Conservation (phyloP, 345 rosid species). For the Eucalyptus tenuipes region DNA sequence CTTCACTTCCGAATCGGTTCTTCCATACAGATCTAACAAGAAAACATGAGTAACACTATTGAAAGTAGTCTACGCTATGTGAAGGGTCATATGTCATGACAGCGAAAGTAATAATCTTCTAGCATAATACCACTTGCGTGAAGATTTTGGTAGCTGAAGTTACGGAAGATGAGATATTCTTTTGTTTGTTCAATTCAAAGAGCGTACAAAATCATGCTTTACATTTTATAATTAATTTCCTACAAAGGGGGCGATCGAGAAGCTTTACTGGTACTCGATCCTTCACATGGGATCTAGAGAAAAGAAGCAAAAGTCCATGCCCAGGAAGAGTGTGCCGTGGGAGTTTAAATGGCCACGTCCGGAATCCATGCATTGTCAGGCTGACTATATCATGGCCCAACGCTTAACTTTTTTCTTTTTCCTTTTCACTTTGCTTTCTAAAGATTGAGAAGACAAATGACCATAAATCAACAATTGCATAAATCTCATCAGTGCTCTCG, state of each 20-base stretch:
- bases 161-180: neutral
- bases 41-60: neutral
- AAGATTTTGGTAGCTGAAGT: neutral
- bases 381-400: neutral
- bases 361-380: neutral
- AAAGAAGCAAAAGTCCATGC: neutral
- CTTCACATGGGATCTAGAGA: neutral
- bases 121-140: neutral
- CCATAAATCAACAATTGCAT: neutral
- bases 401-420: neutral
- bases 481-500: neutral
- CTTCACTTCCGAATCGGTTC: neutral
- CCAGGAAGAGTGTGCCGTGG: neutral
- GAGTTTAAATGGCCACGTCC: neutral
- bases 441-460: neutral
- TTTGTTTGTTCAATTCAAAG: too few species aligned
- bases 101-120: neutral
- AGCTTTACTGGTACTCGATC: neutral
- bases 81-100: neutral
- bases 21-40: neutral
- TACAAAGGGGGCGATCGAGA: neutral
- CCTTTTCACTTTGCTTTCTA: neutral
- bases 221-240: neutral
- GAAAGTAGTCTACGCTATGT: neutral
- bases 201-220: neutral